Conservation (phyloP, 83 land plant species). For the Picea abies region DNA sequence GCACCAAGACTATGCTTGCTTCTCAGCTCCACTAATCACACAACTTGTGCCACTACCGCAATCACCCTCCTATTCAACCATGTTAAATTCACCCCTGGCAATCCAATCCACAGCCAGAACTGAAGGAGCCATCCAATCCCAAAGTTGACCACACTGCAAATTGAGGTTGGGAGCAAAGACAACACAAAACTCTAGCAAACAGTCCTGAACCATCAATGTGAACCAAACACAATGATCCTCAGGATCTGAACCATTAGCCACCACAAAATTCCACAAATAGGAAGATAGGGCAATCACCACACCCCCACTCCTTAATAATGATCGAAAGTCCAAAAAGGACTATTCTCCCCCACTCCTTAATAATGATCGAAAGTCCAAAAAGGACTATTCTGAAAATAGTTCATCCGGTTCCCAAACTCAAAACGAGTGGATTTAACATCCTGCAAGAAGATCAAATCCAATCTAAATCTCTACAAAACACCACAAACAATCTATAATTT, state of each 20-base stretch:
- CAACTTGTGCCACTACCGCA: too few relatives aligned
- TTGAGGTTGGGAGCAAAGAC: background rate
- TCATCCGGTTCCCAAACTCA: background rate
- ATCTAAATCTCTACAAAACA: background rate
- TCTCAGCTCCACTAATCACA: too few relatives aligned
- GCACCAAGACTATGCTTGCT: too few relatives aligned
- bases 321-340: background rate
- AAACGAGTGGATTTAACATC: background rate
- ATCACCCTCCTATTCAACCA: too few relatives aligned
- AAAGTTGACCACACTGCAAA: too few relatives aligned
- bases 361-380: background rate
- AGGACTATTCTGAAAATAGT: background rate
- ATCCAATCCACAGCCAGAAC: too few relatives aligned
- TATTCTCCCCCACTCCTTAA: background rate
- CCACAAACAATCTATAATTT: background rate
- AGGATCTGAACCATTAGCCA: background rate
- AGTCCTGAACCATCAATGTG: background rate
- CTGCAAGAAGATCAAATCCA: background rate
- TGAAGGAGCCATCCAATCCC: too few relatives aligned
- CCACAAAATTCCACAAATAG: background rate
- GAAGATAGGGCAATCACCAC: background rate
- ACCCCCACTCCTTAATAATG: background rate
- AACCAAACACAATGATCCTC: background rate
- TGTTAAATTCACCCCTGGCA: too few relatives aligned
- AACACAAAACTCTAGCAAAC: background rate